Percentiles rank a stretch among this genome's conserved stretches.
phyloP scores from a whole-genome alignment of 2,329 filamentous ascomycete genomes.

The Cercospora canescens region DNA sequence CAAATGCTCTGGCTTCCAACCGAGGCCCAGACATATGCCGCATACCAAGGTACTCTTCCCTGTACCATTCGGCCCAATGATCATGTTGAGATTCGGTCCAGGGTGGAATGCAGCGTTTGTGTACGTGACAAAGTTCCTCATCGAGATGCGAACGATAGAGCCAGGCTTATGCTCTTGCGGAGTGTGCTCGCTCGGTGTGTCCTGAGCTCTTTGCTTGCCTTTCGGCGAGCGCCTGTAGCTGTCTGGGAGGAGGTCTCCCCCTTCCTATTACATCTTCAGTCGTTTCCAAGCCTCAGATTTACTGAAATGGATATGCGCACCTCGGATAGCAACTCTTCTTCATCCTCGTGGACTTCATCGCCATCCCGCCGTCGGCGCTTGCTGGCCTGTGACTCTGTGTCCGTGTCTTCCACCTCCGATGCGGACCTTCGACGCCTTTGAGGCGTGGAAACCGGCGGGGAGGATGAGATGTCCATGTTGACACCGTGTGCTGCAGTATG shows the following conservation, averaged over 20 bases:
- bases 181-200: background rate
- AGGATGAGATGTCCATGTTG: slow-evolving; percentile 10
- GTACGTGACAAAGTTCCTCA: slow-evolving; percentile 94
- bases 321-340: background rate
- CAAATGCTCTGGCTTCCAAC: slow-evolving; percentile 77
- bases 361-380: slow-evolving; percentile 19
- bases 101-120: slow-evolving; percentile 87
- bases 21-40: slow-evolving; percentile 90
- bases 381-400: slow-evolving; percentile 8
- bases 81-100: slow-evolving; percentile 94
- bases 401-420: slow-evolving; percentile 9
- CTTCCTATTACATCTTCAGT: slow-evolving; percentile 3
- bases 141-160: slow-evolving; percentile 81
- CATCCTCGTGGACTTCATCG: slow-evolving; percentile 8
- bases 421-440: slow-evolving; percentile 18
- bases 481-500: background rate
- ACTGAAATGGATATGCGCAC: background rate
- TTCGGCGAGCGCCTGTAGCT: slow-evolving; percentile 36
- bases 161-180: slow-evolving; percentile 61
- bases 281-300: background rate
- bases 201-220: slow-evolving; percentile 20
- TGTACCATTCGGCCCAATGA: slow-evolving; percentile 97
- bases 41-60: slow-evolving; percentile 97
- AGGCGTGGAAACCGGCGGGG: slow-evolving; percentile 16
- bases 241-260: slow-evolving; percentile 33